phyloP scores from a whole-genome alignment of 805 yeast species.

The Scheffersomyces amazonensis region DNA sequence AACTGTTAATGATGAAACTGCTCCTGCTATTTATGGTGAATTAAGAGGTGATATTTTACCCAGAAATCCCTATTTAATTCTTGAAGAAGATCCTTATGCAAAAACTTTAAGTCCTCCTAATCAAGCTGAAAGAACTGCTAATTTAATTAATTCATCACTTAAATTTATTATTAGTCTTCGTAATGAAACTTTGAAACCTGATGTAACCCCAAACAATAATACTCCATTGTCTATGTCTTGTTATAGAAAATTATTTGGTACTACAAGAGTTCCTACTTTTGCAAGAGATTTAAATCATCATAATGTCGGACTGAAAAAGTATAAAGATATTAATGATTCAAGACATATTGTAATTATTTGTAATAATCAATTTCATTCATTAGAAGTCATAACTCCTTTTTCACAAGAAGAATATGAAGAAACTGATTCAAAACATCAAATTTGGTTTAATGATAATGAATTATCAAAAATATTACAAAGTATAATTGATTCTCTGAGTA shows the following conservation, averaged over 20 bases:
- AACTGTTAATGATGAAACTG: conserved; percentile 44
- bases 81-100: conserved; percentile 72
- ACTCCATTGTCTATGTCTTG: conserved; percentile 66
- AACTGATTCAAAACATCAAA: conserved; percentile 24
- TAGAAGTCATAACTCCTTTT: conserved; percentile 45
- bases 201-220: conserved; percentile 48
- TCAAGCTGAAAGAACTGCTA: conserved; percentile 69
- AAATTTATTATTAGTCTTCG: conserved; percentile 63
- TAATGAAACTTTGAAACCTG: conserved; percentile 53
- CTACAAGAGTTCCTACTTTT: conserved; percentile 50
- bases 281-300: conserved; percentile 16
- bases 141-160: conserved; percentile 60
- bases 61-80: conserved; percentile 69
- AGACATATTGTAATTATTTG: conserved; percentile 50
- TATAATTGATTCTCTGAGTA: conserved; percentile 37
- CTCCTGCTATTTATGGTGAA: conserved; percentile 62
- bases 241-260: conserved; percentile 64
- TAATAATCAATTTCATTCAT: conserved; percentile 47
- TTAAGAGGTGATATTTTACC: conserved; percentile 68
- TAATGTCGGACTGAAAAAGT: conserved; percentile 38
- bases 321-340: conserved; percentile 29
- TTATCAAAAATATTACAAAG: conserved; percentile 41
- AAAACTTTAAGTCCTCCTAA: conserved; percentile 54
- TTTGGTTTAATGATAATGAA: conserved; percentile 56
- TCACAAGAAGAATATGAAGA: conserved; percentile 16